Evolutionary conservation across 345 rosid species (phyloP), one percentile per base, ranked within the genome.

Genomic region (Hibiscus tridactylites): DNA sequence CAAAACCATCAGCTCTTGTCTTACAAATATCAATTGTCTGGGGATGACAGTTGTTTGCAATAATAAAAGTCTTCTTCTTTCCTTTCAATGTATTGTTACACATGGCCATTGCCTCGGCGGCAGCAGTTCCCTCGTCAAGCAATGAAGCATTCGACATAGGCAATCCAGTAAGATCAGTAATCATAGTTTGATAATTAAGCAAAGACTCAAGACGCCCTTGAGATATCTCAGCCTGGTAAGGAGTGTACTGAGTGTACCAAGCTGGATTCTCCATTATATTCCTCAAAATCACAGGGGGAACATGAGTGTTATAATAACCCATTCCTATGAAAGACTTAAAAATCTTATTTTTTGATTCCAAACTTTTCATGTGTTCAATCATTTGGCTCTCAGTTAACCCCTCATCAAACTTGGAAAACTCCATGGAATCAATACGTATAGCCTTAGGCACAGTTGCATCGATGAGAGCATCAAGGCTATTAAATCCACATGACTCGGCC

Each of bases 81-180:
- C 94, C 91, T 83, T 90, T 95, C 9, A 57, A 83, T 21, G 92
- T 92, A 62, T 89, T 88, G 80, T 95, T 95, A 80, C 99, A 95
- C 99, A 90, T 92, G 1, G 99, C 92, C 99, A 92, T 92, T 5
- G 99, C 99, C 85, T 95, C 99, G 1, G 99, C 99, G 9, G 98
- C 98, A 0, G 98, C 98, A 0, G 99, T 91, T 6, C 97, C 99
- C 85, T 95, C 99, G 58, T 95, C 99, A 1, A 90, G 91, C 79
- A 95, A 75, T 0, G 99, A 92, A 1, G 99, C 99, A 65, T 95
- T 92, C 0, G 98, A 88, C 97, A 95, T 90, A 11, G 99, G 97
- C 68, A 95, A 81, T 2, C 96, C 98, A 0, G 98, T 92, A 56
- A 95, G 96, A 81, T 92, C 98, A 0, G 97, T 82, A 57, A 95